Percentiles rank a stretch among this genome's conserved stretches.
Conservation (phyloP, 257 asterid genomes). For the Forsythia viridissima region DNA sequence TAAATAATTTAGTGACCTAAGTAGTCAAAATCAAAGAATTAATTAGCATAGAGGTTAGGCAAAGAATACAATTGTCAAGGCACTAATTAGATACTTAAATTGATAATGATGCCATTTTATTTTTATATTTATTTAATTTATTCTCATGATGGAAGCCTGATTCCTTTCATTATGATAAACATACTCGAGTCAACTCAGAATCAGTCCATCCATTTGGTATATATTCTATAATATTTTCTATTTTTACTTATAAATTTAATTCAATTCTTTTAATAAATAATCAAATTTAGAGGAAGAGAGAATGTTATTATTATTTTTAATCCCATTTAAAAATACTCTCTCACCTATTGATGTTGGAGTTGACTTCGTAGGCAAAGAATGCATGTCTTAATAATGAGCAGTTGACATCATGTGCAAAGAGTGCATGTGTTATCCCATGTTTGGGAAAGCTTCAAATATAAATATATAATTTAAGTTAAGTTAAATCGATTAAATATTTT, state of each 20-base stretch:
- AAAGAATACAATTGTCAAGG: slow-evolving; percentile 24
- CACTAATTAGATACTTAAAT: slow-evolving; percentile 29
- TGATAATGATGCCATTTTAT: slow-evolving; percentile 13
- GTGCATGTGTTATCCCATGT: no score
- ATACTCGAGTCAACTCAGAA: slow-evolving; percentile 53
- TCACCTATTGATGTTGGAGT: slow-evolving; percentile 30
- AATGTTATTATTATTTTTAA: neutral
- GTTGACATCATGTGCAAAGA: neutral
- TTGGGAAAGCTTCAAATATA: no score
- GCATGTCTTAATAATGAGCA: neutral
- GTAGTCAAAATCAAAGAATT: slow-evolving; percentile 26
- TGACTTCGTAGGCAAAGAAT: slow-evolving; percentile 29
- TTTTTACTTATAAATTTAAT: neutral
- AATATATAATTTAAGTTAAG: no score
- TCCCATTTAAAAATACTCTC: neutral
- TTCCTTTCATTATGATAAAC: slow-evolving; percentile 24
- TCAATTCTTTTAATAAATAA: neutral
- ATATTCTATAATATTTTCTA: neutral
- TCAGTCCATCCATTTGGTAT: slow-evolving; percentile 33
- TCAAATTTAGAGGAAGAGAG: neutral
- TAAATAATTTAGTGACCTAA: neutral
- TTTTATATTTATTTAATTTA: slow-evolving; percentile 7
- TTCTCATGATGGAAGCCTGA: slow-evolving; percentile 12
- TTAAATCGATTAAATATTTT: no score
- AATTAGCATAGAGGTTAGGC: neutral